Evolutionary conservation across 2,329 filamentous ascomycete species (phyloP).

Genomic region (Amphichorda felina): DNA sequence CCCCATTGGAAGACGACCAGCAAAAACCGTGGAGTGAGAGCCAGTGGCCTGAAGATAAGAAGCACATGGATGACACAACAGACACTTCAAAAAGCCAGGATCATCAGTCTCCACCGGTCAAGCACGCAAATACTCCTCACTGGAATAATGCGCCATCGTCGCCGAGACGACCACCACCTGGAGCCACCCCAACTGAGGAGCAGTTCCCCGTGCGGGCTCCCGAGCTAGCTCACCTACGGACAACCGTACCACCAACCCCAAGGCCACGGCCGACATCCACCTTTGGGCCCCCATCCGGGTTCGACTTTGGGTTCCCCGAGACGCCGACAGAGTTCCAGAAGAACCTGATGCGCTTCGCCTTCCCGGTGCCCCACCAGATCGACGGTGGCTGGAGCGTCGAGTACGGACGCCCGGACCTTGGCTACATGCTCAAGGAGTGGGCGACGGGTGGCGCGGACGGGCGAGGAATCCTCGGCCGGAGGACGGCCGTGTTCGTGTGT

Average conservation of each 20-base stretch:
- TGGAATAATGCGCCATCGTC: slow-evolving; percentile 46
- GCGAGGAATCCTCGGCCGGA: slow-evolving; percentile 59
- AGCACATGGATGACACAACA: slow-evolving; percentile 8
- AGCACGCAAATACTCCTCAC: slow-evolving; percentile 37
- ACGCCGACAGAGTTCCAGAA: slow-evolving; percentile 84
- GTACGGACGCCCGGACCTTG: slow-evolving; percentile 81
- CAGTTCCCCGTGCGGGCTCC: slow-evolving; percentile 28
- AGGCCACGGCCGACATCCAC: slow-evolving; percentile 38
- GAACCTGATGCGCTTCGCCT: slow-evolving; percentile 82
- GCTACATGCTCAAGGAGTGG: slow-evolving; percentile 76
- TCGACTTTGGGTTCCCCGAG: slow-evolving; percentile 70
- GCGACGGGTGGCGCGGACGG: slow-evolving; percentile 58
- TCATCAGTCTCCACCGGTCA: slow-evolving; percentile 48
- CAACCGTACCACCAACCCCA: slow-evolving; percentile 21
- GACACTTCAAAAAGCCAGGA: slow-evolving; percentile 10
- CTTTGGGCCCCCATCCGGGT: slow-evolving; percentile 49
- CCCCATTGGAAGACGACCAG: slow-evolving; percentile 30
- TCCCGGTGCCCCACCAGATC: slow-evolving; percentile 55
- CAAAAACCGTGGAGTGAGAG: slow-evolving; percentile 36
- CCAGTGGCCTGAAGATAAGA: slow-evolving; percentile 33
- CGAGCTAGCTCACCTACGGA: slow-evolving; percentile 46
- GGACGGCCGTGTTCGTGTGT: slow-evolving; percentile 87
- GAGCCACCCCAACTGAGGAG: slow-evolving; percentile 9
- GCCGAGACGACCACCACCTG: slow-evolving; percentile 20
- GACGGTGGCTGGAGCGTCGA: slow-evolving; percentile 83